Base-by-base conservation (phyloP, 1,139 yeast species). In the Geotrichum phurueaensis region DNA sequence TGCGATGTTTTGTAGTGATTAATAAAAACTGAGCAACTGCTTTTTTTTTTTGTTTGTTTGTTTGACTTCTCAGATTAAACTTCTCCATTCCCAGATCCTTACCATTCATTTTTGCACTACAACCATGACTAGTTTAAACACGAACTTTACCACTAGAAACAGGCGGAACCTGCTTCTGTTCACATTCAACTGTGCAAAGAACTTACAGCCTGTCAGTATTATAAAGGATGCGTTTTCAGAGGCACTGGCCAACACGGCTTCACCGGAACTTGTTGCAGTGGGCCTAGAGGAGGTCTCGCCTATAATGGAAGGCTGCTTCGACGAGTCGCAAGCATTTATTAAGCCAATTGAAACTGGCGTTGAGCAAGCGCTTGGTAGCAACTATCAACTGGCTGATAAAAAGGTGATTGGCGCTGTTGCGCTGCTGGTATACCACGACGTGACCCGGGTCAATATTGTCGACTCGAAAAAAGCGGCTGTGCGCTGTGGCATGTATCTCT, bases 211-310 rank as follows among this genome's bases (percentile, higher is more conserved):
- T 4, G 33, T 55, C 12, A 31, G 48, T 15, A 82, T 1, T 64
- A 67, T 0, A 66, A 68, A 36, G 10, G 36, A 29, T 20, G 61
- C 58, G n/a, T 45, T 52, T n/a, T 20, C 45, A 5, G 31, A 20
- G 31, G 61, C 58, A 43, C 22, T 56, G 7, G 36, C 23, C 9
- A 51, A 49, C 31, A 22, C 48, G 43, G 13, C 54, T 1, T 66
- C 76, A 2, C 83, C 87, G 0, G 77, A 77, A 45, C 65, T 88
- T 12, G 80, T 83, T 60, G 89, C 81, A 0, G 80, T 89, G 69
- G 95, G 89, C 1, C 80, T 90, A 58, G 91, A 91, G 71, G 97
- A 91, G 70, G 71, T 88, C 36, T 81, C 89, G 52, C 76, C 87
- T 1, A 78, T 87, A 1, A 70, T 86, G 68, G 87, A 87, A 57